Evolutionary conservation across 2,329 filamentous ascomycete genomes (phyloP).

Genomic region (Periconia macrospinosa): DNA sequence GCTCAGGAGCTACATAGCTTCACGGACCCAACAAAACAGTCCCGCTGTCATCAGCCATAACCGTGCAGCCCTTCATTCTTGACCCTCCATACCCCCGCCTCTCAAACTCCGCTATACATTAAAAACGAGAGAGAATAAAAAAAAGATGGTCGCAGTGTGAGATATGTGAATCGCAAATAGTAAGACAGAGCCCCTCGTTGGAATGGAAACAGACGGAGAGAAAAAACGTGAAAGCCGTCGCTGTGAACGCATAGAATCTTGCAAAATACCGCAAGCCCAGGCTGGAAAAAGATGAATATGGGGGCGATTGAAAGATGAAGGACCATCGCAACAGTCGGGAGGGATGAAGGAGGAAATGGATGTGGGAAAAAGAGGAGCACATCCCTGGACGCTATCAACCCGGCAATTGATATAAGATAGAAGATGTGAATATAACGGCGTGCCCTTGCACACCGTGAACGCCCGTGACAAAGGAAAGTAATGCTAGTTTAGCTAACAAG

Average conservation of each 20-base stretch:
- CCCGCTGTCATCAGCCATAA: not conserved
- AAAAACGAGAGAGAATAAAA: not conserved
- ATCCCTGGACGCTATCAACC: conserved; percentile 40
- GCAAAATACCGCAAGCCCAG: not conserved
- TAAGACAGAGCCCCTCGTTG: conserved; percentile 3
- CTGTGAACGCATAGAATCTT: not conserved
- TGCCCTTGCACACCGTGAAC: conserved; percentile 20
- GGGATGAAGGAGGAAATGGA: conserved; percentile 14
- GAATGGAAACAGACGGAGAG: not conserved
- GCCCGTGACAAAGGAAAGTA: conserved; percentile 29
- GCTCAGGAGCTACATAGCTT: not conserved
- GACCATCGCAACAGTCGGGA: not conserved
- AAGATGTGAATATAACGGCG: conserved; percentile 12
- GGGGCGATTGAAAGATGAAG: not conserved
- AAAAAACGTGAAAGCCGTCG: not conserved
- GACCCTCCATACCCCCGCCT: not conserved
- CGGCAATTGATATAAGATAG: conserved; percentile 4
- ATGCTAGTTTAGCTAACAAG: conserved; percentile 8
- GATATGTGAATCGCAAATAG: not conserved
- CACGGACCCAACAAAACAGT: not conserved
- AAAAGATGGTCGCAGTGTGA: not conserved
- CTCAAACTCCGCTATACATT: not conserved
- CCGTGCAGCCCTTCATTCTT: not conserved
- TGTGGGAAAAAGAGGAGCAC: conserved; percentile 21
- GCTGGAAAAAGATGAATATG: not conserved